These are phyloP conservation scores for Komagataella pseudopastoris DNA, from an alignment of 805 yeast species.

Conservation along the genomic window DNA sequence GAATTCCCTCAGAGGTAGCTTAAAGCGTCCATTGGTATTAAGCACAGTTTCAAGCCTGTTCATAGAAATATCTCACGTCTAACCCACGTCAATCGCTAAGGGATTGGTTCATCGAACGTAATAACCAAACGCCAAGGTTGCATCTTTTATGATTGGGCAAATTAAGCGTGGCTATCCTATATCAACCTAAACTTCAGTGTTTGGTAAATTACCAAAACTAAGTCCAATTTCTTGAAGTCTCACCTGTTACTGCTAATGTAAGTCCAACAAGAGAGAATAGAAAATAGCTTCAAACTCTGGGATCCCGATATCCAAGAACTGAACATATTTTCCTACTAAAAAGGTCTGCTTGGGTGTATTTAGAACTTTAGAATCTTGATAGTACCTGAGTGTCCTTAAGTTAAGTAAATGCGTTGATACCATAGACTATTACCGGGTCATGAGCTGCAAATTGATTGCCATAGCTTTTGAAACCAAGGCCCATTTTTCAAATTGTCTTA, in stretches of 20 bases:
- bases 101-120: constrained; percentile 53
- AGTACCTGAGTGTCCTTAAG: constrained; percentile 24
- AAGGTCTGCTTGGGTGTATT: constrained; percentile 23
- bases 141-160: constrained; percentile 26
- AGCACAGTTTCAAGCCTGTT: constrained; percentile 43
- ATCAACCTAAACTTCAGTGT: constrained; percentile 80
- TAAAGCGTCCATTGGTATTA: constrained; percentile 59
- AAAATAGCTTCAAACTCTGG: constrained; percentile 72
- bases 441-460: constrained; percentile 3
- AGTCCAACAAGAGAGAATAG: constrained; percentile 80
- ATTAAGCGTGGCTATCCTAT: constrained; percentile 46
- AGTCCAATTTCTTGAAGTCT: constrained; percentile 57
- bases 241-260: constrained; percentile 66
- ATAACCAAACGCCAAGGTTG: constrained; percentile 45
- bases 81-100: constrained; percentile 61
- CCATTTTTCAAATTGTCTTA: constrained; percentile 10
- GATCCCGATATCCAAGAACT: constrained; percentile 39
- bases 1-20: constrained; percentile 64
- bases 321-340: constrained; percentile 34
- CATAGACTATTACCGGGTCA: no score
- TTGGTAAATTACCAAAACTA: constrained; percentile 65
- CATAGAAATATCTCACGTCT: constrained; percentile 52
- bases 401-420: no score
- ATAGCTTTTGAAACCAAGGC: constrained; percentile 5
- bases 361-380: constrained; percentile 25